Evolutionary conservation across 495 filamentous ascomycete species (phyloP).

Genomic region (Neurospora discreta): DNA sequence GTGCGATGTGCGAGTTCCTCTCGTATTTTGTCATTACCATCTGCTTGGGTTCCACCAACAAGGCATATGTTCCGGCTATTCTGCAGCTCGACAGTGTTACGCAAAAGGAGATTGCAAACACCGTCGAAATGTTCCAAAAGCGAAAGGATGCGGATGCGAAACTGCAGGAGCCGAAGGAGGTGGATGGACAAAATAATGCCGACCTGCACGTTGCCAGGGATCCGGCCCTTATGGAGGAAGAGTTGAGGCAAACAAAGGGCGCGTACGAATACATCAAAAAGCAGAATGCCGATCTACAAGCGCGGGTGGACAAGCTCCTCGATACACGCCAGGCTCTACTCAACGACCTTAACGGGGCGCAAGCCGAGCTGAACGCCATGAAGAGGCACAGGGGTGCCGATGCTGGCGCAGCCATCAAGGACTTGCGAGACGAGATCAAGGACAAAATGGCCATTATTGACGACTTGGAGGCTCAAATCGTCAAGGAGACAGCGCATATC

Average conservation of each 20-base stretch:
- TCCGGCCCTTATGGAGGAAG: conserved; percentile 23
- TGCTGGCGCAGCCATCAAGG: conserved; percentile 17
- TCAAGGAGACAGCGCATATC: conserved; percentile 21
- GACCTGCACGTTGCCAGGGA: conserved; percentile 12
- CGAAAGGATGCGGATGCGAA: conserved; percentile 2
- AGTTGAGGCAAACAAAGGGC: conserved; percentile 19
- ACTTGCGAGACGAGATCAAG: conserved; percentile 30
- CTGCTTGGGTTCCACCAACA: conserved; percentile 44
- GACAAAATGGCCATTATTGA: conserved; percentile 27
- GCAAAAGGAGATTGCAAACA: conserved; percentile 24
- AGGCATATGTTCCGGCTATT: conserved; percentile 41
- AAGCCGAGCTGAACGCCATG: conserved; percentile 21
- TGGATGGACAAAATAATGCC: conserved; percentile 1
- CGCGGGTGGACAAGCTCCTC: conserved; percentile 23
- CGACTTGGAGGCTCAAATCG: conserved; percentile 24
- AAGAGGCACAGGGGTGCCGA: conserved; percentile 19
- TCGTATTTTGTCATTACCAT: conserved; percentile 53
- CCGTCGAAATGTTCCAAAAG: conserved; percentile 21
- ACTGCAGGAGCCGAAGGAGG: background rate
- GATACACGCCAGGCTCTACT: conserved; percentile 19
- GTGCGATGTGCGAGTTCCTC: conserved; percentile 44
- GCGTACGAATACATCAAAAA: conserved; percentile 18
- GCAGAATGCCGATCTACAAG: conserved; percentile 23
- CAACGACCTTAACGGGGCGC: conserved; percentile 14
- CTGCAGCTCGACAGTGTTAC: conserved; percentile 20